Percentiles rank a stretch among this genome's conserved stretches.
Evolutionary conservation across 805 yeast genomes (phyloP).

Genomic region (Saccharomycopsis oosterbeekiorum): DNA sequence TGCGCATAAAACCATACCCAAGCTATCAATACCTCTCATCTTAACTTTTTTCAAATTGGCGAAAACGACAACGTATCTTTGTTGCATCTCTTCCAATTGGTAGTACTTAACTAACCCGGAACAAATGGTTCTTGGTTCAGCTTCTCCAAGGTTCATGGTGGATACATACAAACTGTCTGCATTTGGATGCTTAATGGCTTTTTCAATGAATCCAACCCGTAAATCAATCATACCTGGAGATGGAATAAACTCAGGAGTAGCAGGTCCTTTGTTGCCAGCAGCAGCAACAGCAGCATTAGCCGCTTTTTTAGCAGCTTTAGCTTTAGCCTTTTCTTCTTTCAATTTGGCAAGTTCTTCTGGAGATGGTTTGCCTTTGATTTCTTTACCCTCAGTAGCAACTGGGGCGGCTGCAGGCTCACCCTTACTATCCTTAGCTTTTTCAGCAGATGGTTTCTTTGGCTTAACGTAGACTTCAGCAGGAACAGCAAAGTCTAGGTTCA

Average conservation of each 20-base stretch:
- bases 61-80: slow-evolving; percentile 79
- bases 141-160: slow-evolving; percentile 94
- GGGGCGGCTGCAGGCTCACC: slow-evolving; percentile 16
- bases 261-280: slow-evolving; percentile 48
- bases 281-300: slow-evolving; percentile 46
- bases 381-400: slow-evolving; percentile 11
- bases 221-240: slow-evolving; percentile 86
- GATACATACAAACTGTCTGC: slow-evolving; percentile 96
- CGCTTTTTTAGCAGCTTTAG: slow-evolving; percentile 40
- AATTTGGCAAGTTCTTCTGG: slow-evolving; percentile 24
- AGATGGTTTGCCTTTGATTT: slow-evolving; percentile 19
- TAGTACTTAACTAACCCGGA: slow-evolving; percentile 89
- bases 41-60: slow-evolving; percentile 96
- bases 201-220: slow-evolving; percentile 93
- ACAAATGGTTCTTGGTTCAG: slow-evolving; percentile 88
- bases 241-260: slow-evolving; percentile 41
- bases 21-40: slow-evolving; percentile 94
- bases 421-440: slow-evolving; percentile 13
- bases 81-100: slow-evolving; percentile 91
- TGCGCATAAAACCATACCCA: slow-evolving; percentile 96
- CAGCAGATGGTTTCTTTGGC: slow-evolving; percentile 36
- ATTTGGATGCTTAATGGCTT: slow-evolving; percentile 94
- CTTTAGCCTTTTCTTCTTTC: slow-evolving; percentile 25
- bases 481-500: slow-evolving; percentile 52
- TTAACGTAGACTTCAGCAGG: slow-evolving; percentile 66